phyloP scores from a whole-genome alignment of 495 filamentous ascomycete genomes.

The Oleoguttula mirabilis region DNA sequence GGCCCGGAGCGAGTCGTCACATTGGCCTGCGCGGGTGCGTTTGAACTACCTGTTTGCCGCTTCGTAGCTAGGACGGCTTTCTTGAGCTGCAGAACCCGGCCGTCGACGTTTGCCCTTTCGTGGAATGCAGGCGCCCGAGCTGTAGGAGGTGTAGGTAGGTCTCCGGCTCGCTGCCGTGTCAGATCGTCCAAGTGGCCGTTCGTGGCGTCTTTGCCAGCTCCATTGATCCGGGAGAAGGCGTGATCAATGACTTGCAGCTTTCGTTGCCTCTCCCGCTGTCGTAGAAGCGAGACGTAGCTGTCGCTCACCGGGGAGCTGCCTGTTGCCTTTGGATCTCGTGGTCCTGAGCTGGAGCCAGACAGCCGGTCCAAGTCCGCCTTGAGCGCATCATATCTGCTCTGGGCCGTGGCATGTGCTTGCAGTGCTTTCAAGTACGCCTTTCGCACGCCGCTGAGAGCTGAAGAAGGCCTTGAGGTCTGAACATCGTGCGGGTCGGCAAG shows the following conservation, averaged over 20 bases:
- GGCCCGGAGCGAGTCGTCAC: too few relatives aligned
- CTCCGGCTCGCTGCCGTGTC: conserved; percentile 6
- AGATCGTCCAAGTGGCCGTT: conserved; percentile 8
- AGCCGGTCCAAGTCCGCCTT: conserved; percentile 14
- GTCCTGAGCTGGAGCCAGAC: not conserved
- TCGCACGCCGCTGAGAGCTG: conserved; percentile 14
- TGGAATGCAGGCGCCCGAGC: not conserved
- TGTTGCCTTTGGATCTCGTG: not conserved
- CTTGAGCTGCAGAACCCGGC: conserved; percentile 15
- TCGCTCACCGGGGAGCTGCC: not conserved
- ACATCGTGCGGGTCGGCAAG: conserved; percentile 5
- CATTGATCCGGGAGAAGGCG: not conserved
- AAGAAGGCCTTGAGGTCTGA: not conserved
- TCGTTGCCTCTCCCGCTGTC: conserved; percentile 14
- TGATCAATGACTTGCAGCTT: conserved; percentile 14
- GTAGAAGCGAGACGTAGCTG: conserved; percentile 8
- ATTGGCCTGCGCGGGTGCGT: not conserved
- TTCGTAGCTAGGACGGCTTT: conserved; percentile 13
- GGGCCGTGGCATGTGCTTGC: conserved; percentile 16
- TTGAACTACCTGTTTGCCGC: not conserved
- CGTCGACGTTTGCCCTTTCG: conserved; percentile 13
- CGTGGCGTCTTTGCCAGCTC: not conserved
- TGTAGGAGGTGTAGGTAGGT: conserved; percentile 11
- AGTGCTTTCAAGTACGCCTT: conserved; percentile 23
- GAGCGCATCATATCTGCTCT: conserved; percentile 19